Conservation (phyloP, 2,329 filamentous ascomycete species). For the Hymenoscyphus infarciens region DNA sequence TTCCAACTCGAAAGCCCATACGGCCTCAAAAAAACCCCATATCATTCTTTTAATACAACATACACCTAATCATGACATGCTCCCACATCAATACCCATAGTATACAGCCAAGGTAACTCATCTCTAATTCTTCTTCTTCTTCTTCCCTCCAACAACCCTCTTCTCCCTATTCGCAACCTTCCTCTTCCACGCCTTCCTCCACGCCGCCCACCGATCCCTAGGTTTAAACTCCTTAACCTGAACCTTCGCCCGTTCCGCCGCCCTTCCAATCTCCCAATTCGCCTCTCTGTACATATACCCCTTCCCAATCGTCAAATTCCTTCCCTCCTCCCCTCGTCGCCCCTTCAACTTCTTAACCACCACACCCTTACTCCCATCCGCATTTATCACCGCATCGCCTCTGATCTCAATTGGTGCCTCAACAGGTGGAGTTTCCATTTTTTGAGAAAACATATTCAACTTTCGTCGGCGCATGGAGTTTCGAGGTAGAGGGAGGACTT, state of each 20-base stretch:
- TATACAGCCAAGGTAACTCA: background rate
- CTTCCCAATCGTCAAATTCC: slow-evolving; percentile 43
- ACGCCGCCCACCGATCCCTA: slow-evolving; percentile 56
- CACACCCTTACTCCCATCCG: slow-evolving; percentile 10
- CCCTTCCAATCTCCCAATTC: slow-evolving; percentile 65
- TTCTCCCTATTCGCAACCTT: slow-evolving; percentile 49
- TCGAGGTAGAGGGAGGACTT: slow-evolving; percentile 71
- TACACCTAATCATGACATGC: background rate
- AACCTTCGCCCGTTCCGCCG: slow-evolving; percentile 57
- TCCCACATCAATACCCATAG: background rate
- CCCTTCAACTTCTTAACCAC: slow-evolving; percentile 11
- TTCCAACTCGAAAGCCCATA: background rate
- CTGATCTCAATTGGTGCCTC: slow-evolving; percentile 10
- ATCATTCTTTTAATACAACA: background rate
- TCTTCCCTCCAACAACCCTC: slow-evolving; percentile 47
- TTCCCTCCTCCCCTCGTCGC: slow-evolving; percentile 36
- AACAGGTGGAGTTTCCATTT: slow-evolving; percentile 38
- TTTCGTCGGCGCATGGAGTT: slow-evolving; percentile 72
- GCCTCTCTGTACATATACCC: slow-evolving; percentile 63
- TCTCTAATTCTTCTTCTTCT: slow-evolving; percentile 18
- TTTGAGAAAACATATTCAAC: slow-evolving; percentile 65
- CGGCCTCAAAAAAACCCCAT: background rate
- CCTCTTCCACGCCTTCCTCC: slow-evolving; percentile 55
- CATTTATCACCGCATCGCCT: slow-evolving; percentile 19
- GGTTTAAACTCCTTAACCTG: slow-evolving; percentile 55